These are phyloP conservation scores for Amphicarpaea edgeworthii DNA, from an alignment of 306 rosid species.

Conservation along the genomic window DNA sequence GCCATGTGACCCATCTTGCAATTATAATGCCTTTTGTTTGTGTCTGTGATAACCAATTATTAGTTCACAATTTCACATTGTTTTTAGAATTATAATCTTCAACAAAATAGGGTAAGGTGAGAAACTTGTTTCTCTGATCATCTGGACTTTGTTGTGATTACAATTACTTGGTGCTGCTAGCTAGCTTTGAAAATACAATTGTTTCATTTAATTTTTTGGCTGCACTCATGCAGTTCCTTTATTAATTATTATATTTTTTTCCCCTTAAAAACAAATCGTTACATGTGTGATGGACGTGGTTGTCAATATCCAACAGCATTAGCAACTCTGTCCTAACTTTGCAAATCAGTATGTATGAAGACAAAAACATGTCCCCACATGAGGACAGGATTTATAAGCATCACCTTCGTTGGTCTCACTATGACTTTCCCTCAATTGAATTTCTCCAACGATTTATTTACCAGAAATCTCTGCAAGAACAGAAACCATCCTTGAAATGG, in stretches of 20 bases:
- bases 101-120: neutral
- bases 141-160: neutral
- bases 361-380: neutral
- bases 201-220: neutral
- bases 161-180: neutral
- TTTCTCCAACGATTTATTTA: slow-evolving; percentile 34
- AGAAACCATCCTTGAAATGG: slow-evolving; percentile 69
- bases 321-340: neutral
- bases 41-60: neutral
- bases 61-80: neutral
- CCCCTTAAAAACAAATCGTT: neutral
- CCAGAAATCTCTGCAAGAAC: slow-evolving; percentile 83
- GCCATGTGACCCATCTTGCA: neutral
- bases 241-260: neutral
- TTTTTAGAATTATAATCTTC: neutral
- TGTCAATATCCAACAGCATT: neutral
- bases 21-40: neutral
- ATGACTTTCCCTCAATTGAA: neutral
- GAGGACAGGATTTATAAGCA: neutral
- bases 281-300: neutral
- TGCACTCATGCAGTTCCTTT: neutral
- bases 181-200: neutral
- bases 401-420: too few species aligned
- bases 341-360: neutral
- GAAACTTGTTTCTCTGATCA: slow-evolving; percentile 2